Evolutionary conservation across 2,329 filamentous ascomycete genomes (phyloP), one percentile per base, ranked within the genome.

Genomic region (Trichophyton simii): DNA sequence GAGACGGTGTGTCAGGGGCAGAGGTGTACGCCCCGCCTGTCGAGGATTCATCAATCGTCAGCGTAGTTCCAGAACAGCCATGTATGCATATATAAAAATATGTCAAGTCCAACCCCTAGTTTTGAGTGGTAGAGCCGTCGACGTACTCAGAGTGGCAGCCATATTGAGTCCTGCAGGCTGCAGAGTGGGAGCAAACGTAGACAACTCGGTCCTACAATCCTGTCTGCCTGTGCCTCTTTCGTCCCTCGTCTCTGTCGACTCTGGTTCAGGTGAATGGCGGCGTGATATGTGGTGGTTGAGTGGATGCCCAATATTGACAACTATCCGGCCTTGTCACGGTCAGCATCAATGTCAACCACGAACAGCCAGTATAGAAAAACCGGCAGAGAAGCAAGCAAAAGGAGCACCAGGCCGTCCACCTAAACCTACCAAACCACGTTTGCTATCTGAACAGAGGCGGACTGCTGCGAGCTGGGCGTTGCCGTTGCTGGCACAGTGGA

Each of bases 1-100:
- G 84, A 63, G 90, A 94, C 65, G 85, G 81, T 63, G 87, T 87
- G 79, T 96, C 90, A 67, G 78, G 76, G 68, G 75, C 74, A 68
- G 77, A 76, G 66, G 78, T 77, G 71, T 78, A 80, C 68, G 75
- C 75, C 72, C 75, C 72, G 71, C 75, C 76, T 79, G 72, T 69
- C 44, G 44, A 48, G 8, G n/a, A 22, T 57, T 57, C 18, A 57
- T 57, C 52, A 38, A 57, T 57, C 52, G 25, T 57, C 44, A 48
- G 28, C 28, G 44, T 20, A 13, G 11, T 13, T 42, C 38, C 38
- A 42, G 11, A 42, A 42, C 38, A n/a, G 15, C 38, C 28, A 31
- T 31, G 5, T 31, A 31, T 31, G 38, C 11, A 42, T 42, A 42
- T 42, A 42, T 42, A 42, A 13, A 41, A 3, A 42, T 42, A 42